phyloP scores from a whole-genome alignment of 495 filamentous ascomycete genomes.

The Xylaria longipes region DNA sequence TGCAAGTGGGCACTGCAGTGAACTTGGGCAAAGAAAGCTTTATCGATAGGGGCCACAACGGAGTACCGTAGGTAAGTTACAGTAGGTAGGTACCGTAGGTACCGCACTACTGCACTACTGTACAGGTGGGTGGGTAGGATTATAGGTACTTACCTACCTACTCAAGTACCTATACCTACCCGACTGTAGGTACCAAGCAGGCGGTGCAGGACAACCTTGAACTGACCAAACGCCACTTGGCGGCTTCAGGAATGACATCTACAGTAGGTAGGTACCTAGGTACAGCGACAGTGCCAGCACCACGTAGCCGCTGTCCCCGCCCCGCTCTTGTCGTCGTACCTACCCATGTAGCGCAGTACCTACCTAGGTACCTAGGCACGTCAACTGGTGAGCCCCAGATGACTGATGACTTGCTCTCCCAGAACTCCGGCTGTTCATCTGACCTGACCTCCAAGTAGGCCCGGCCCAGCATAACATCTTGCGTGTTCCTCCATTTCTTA shows the following conservation, averaged over 20 bases:
- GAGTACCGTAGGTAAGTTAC: background rate
- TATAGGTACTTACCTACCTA: too few species aligned
- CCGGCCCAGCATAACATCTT: background rate
- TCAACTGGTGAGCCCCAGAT: slow-evolving; percentile 20
- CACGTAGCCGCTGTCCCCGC: too few species aligned
- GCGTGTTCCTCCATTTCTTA: background rate
- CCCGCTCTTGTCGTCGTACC: too few species aligned
- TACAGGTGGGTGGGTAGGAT: too few species aligned
- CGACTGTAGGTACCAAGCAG: too few species aligned
- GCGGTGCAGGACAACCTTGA: too few species aligned
- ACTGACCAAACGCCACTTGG: background rate
- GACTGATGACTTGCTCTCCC: slow-evolving; percentile 11
- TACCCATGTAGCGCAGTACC: background rate
- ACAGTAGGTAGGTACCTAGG: background rate
- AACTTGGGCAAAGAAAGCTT: slow-evolving; percentile 10
- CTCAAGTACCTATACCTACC: too few species aligned
- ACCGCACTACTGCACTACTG: too few species aligned
- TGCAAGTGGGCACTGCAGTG: too few species aligned
- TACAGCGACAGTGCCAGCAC: too few species aligned
- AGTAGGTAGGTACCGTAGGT: background rate
- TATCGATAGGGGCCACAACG: slow-evolving; percentile 15
- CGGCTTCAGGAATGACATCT: background rate
- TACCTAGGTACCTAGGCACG: background rate
- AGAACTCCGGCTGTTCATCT: slow-evolving; percentile 7
- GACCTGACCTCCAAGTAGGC: background rate